Evolutionary conservation across 345 rosid species (phyloP), one percentile per base, ranked within the genome.

Genomic region (Heritiera littoralis): DNA sequence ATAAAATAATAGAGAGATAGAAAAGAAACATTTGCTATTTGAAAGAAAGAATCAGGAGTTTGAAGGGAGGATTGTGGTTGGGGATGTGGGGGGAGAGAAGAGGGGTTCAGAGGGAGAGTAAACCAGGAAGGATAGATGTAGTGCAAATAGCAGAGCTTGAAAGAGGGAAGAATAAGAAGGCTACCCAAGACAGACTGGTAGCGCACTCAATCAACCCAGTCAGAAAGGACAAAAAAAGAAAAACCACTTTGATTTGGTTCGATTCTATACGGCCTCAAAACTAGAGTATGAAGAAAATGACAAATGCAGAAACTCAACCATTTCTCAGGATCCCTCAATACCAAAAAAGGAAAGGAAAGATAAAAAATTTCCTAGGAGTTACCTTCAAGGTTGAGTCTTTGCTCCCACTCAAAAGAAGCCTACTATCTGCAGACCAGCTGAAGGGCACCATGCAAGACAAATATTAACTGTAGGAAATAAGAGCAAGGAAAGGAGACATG

Each of bases 391-490:
- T 96, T 80, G 98, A 90, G 86, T 96, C 99, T 81, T 94, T 94
- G 84, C 98, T 96, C 72, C 98, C 97, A 84, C 99, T 96, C 78
- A 96, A 84, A 81, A 96, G 97, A 90, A 94, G 85, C 82, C 98
- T 90, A 83, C 98, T 94, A 83, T 96, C 99, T 41, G 99, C 97
- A 0, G 98, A 96, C 99, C 99, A 96, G 88, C 98, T 92, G 92
- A 46, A 41, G 46, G 13, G 73, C 48, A 74, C 35, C 71, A 77
- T 20, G 59, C 55, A 77, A 81, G 46, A 71, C 68, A 28, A 75
- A 51, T 35, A 75, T 79, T 68, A 83, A 79, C 49, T 17, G 45
- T 18, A 49, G 4, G 1, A 45, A 40, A 41, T 30, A 77, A 80
- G 48, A 41, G n/a, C 15, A 10, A n/a, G 35, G 64, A 63, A 10